A percentile compares a stretch with the other conserved stretches of the same genome.
phyloP scores from a whole-genome alignment of 306 rosid species.

The Acacia melanoxylon region DNA sequence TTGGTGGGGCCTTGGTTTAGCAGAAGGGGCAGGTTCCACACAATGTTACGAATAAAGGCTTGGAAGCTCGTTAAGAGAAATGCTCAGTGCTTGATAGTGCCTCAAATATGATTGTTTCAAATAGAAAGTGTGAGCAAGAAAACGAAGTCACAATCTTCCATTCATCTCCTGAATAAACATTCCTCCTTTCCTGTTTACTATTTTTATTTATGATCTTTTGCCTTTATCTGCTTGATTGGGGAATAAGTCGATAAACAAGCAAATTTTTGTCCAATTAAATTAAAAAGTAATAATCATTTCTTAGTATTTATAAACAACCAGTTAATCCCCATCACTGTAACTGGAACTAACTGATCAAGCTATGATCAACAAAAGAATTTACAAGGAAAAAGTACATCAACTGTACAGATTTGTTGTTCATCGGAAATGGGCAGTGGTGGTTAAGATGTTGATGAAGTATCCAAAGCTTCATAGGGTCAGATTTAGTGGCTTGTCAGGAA shows the following conservation, averaged over 20 bases:
- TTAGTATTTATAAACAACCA: background rate
- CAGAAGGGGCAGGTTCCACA: too few relatives aligned
- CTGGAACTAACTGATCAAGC: too few relatives aligned
- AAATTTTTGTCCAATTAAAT: background rate
- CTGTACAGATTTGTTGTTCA: background rate
- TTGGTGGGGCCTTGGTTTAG: too few relatives aligned
- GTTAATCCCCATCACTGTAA: background rate
- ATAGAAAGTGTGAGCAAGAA: too few relatives aligned
- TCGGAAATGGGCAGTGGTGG: constrained; percentile 40
- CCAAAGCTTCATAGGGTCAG: background rate
- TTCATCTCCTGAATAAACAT: background rate
- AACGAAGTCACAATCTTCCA: too few relatives aligned
- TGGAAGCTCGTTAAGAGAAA: too few relatives aligned
- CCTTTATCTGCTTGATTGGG: background rate
- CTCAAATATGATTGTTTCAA: too few relatives aligned
- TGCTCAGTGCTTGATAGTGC: too few relatives aligned
- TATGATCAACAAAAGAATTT: too few relatives aligned
- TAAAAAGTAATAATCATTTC: background rate
- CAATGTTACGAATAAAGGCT: too few relatives aligned
- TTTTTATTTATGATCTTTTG: background rate
- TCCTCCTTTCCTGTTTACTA: background rate
- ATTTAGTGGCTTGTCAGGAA: constrained; percentile 11
- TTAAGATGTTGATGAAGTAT: background rate
- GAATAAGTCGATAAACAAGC: background rate
- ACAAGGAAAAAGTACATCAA: background rate